Evolutionary conservation across 2,329 filamentous ascomycete species (phyloP).

Genomic region (Salinomyces thailandicus): DNA sequence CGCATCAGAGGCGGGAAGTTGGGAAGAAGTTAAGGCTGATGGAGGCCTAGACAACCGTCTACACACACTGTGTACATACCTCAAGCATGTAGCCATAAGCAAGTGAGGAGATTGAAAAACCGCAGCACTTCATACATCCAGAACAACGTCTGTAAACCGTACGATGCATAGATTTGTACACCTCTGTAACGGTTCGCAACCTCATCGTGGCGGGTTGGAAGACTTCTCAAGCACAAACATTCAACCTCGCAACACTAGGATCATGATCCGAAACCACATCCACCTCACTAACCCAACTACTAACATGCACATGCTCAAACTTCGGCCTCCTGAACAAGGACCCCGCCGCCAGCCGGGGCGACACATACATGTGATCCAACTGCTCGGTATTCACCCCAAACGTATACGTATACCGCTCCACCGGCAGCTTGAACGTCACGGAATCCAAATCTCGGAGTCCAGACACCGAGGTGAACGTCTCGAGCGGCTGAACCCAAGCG

Average conservation of each 20-base stretch:
- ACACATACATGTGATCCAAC: conserved; percentile 59
- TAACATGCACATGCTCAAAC: conserved; percentile 61
- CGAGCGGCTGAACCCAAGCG: conserved; percentile 49
- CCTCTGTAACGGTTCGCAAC: too few species aligned
- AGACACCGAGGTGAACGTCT: conserved; percentile 43
- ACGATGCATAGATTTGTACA: too few species aligned
- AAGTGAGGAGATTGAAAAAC: too few species aligned
- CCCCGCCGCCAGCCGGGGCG: neutral
- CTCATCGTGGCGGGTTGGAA: too few species aligned
- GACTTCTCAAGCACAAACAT: conserved; percentile 41
- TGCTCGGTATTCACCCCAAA: conserved; percentile 61
- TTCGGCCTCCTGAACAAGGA: conserved; percentile 28
- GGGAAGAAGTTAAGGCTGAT: conserved; percentile 62
- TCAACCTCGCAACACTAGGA: conserved; percentile 52
- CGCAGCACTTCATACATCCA: too few species aligned
- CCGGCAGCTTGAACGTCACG: conserved; percentile 39
- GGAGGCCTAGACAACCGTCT: too few species aligned
- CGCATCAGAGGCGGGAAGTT: conserved; percentile 52
- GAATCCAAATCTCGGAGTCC: conserved; percentile 54
- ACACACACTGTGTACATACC: too few species aligned
- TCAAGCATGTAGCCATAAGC: too few species aligned
- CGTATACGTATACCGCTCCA: conserved; percentile 60
- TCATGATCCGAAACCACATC: conserved; percentile 58
- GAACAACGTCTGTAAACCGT: too few species aligned
- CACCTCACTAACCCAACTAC: conserved; percentile 52